Evolutionary conservation across 352 stramenopile genomes (phyloP).

Genomic region (Phytophthora citricola): DNA sequence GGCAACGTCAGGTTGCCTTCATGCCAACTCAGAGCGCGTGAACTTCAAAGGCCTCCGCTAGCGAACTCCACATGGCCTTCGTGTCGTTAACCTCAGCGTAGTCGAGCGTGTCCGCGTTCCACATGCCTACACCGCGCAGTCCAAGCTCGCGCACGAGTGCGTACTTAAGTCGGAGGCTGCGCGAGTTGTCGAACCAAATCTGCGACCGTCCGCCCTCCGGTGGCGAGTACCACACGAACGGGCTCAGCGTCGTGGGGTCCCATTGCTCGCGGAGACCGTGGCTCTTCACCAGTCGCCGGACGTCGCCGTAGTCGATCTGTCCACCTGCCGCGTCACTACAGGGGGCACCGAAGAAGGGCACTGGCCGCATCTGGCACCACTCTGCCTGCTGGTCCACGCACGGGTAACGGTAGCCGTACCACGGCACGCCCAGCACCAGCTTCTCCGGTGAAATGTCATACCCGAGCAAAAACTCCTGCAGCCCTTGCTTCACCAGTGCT

Average conservation of each 20-base stretch:
- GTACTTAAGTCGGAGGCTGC: constrained; percentile 69
- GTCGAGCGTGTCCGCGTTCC: constrained; percentile 82
- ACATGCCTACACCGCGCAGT: constrained; percentile 81
- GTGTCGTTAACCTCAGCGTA: constrained; percentile 55
- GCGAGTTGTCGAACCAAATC: constrained; percentile 80
- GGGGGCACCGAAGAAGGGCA: constrained; percentile 74
- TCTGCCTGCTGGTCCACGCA: constrained; percentile 41
- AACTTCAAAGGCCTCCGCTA: constrained; percentile 40
- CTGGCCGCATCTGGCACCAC: constrained; percentile 28
- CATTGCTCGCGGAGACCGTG: constrained; percentile 46
- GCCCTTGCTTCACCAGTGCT: constrained; percentile 70
- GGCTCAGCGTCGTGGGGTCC: constrained; percentile 62
- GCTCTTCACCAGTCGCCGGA: constrained; percentile 45
- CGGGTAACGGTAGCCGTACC: constrained; percentile 92
- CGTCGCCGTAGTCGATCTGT: constrained; percentile 69
- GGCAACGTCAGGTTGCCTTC: constrained; percentile 4
- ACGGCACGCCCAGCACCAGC: constrained; percentile 90
- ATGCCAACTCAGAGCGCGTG: not conserved
- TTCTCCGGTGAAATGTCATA: constrained; percentile 69
- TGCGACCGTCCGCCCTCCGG: constrained; percentile 35
- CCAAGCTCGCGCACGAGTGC: constrained; percentile 50
- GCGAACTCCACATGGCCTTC: constrained; percentile 59
- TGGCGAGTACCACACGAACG: constrained; percentile 48
- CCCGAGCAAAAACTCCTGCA: constrained; percentile 79
- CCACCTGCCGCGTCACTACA: constrained; percentile 78